A percentile compares a stretch with the other conserved stretches of the same genome.
Evolutionary conservation across 441 rosid species (phyloP).

Genomic region (Populus hybrid): DNA sequence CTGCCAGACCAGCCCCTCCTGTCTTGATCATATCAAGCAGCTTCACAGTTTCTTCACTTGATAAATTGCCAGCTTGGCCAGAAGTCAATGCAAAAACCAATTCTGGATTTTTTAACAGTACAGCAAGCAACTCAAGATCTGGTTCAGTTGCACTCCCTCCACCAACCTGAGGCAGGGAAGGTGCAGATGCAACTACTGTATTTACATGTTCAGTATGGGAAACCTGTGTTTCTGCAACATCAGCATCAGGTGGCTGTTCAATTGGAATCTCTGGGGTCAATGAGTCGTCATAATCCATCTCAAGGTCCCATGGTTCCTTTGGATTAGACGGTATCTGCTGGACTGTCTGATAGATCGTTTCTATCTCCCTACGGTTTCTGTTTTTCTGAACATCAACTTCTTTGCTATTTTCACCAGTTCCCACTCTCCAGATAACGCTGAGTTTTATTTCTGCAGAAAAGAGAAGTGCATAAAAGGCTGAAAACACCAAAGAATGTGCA

Average conservation of each 20-base stretch:
- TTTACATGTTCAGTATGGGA: constrained; percentile 39
- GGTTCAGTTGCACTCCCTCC: constrained; percentile 52
- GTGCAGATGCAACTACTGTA: constrained; percentile 28
- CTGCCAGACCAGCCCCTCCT: constrained; percentile 47
- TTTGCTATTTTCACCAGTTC: constrained; percentile 88
- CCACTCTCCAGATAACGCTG: constrained; percentile 60
- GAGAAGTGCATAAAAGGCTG: constrained; percentile 29
- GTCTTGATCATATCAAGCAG: constrained; percentile 90
- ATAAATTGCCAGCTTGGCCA: constrained; percentile 64
- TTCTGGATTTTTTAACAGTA: constrained; percentile 84
- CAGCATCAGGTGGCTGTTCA: constrained; percentile 80
- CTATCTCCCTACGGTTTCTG: constrained; percentile 85
- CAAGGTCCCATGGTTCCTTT: constrained; percentile 95
- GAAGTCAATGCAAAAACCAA: constrained; percentile 90
- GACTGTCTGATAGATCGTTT: constrained; percentile 48
- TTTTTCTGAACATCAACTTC: constrained; percentile 83
- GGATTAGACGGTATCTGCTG: constrained; percentile 78
- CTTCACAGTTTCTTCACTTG: constrained; percentile 70
- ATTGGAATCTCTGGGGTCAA: constrained; percentile 81
- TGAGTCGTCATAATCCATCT: constrained; percentile 91
- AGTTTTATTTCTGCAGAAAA: constrained; percentile 68
- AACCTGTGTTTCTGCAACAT: constrained; percentile 47
- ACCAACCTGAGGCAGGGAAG: constrained; percentile 34
- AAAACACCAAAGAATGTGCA: constrained; percentile 16
- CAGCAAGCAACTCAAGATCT: constrained; percentile 93